phyloP scores from a whole-genome alignment of 257 asterid species.

The Penstemon eatonii region DNA sequence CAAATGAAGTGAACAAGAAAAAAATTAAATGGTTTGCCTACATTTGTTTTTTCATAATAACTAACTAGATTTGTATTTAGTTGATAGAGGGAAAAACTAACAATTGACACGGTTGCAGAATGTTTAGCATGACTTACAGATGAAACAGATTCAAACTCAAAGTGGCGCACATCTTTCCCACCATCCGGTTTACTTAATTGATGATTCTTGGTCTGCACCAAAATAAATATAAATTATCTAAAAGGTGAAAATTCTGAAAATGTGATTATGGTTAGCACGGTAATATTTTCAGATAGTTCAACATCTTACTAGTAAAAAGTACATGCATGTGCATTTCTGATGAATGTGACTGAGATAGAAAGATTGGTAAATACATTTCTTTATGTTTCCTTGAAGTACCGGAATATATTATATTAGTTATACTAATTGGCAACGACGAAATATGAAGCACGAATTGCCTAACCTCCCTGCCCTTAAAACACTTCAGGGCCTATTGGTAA shows the following conservation, averaged over 20 bases:
- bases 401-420: too few species aligned
- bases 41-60: not conserved
- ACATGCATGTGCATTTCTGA: not conserved
- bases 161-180: conserved; percentile 82
- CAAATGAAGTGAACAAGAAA: conserved; percentile 3
- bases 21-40: not conserved
- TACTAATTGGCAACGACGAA: too few species aligned
- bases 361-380: conserved; percentile 9
- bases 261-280: not conserved
- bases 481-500: conserved; percentile 9
- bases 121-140: conserved; percentile 59
- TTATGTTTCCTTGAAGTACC: not conserved
- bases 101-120: conserved; percentile 19
- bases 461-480: conserved; percentile 6
- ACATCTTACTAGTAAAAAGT: not conserved
- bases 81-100: conserved; percentile 12
- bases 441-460: conserved; percentile 16
- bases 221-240: conserved; percentile 20
- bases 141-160: conserved; percentile 92
- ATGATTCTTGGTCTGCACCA: conserved; percentile 54
- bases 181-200: conserved; percentile 51
- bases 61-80: not conserved
- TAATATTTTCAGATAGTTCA: not conserved
- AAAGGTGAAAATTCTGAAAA: not conserved
- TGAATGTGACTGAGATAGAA: conserved; percentile 3